These are phyloP conservation scores for Amanita pseudoporphyria DNA, from an alignment of 768 basidiomycete genomes.

Conservation along the genomic window DNA sequence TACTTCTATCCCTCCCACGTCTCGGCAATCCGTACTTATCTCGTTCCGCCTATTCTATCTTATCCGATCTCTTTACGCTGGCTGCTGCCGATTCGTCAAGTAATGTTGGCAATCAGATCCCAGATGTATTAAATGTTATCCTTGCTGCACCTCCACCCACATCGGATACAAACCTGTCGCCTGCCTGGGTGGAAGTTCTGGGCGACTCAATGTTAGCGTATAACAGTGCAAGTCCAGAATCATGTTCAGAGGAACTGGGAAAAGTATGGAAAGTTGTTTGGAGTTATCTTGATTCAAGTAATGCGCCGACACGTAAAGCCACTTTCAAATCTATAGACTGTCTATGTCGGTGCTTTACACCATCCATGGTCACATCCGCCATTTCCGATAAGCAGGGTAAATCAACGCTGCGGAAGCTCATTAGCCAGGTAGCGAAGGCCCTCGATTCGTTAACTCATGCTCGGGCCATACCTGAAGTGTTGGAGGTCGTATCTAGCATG, in stretches of 20 bases:
- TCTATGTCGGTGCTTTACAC: slow-evolving; percentile 63
- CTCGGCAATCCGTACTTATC: slow-evolving; percentile 86
- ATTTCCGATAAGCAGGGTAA: slow-evolving; percentile 36
- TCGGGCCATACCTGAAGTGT: slow-evolving; percentile 66
- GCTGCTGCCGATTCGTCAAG: slow-evolving; percentile 40
- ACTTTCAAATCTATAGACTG: slow-evolving; percentile 53
- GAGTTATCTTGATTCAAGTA: slow-evolving; percentile 68
- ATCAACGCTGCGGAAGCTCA: slow-evolving; percentile 51
- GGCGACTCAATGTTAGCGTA: slow-evolving; percentile 67
- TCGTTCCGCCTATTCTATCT: slow-evolving; percentile 76
- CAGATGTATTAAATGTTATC: slow-evolving; percentile 55
- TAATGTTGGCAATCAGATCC: slow-evolving; percentile 43
- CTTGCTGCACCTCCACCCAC: slow-evolving; percentile 61
- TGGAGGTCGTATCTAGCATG: slow-evolving; percentile 65
- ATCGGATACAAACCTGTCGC: slow-evolving; percentile 54
- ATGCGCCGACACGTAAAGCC: slow-evolving; percentile 49
- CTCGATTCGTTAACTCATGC: slow-evolving; percentile 68
- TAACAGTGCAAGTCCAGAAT: slow-evolving; percentile 36
- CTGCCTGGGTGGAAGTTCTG: slow-evolving; percentile 73
- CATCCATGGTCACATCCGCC: slow-evolving; percentile 46
- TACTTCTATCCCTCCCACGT: slow-evolving; percentile 75
- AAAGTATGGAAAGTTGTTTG: slow-evolving; percentile 70
- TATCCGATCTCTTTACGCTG: slow-evolving; percentile 68
- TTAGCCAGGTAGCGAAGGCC: slow-evolving; percentile 55
- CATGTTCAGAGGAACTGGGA: slow-evolving; percentile 43